Evolutionary conservation across 306 rosid genomes (phyloP), one percentile per base, ranked within the genome.

Genomic region (Cucurbita argyrosperma): DNA sequence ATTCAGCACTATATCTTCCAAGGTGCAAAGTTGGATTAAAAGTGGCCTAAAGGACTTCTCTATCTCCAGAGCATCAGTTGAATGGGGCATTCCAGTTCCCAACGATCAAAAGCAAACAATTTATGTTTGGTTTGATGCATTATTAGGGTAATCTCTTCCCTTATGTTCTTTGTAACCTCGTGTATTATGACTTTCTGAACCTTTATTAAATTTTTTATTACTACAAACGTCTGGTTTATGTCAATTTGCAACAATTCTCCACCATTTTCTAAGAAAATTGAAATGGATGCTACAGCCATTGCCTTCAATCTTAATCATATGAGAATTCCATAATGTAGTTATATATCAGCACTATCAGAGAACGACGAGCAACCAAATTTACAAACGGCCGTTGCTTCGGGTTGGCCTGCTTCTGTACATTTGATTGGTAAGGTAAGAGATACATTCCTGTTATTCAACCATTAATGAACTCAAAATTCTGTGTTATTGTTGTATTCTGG

Each of bases 121-220:
- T 76, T 90, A 94, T 67, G 98, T 94, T 76, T 94, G 98, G 98
- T 94, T 94, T 84, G 98, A 94, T 84, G 98, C 98, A 80, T 82
- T 94, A 76, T 82, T 94, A 64, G 98, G 98, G 98, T 94, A 90
- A 78, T 53, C 18, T 53, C 60, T 68, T 50, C 55, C 55, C 37
- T 38, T 8, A 55, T 19, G 26, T 15, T 51, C 49, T 9, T 51
- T 51, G 4, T 37, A 35, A 54, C 35, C 35, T 57, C 19, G 10
- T 56, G 13, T 42, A 40, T 21, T 15, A 19, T 73, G 66, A 38
- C 55, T 37, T 18, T 8, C 26, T 5, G 9, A 52, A 72, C 16
- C 62, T 18, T 39, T 39, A 16, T 38, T 40, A 18, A 23, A 37
- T 54, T 53, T 7, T 38, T 37, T 8, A 60, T 0, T 21, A 26